Conservation (phyloP, 257 asterid species). For the Anisodus tanguticus region DNA sequence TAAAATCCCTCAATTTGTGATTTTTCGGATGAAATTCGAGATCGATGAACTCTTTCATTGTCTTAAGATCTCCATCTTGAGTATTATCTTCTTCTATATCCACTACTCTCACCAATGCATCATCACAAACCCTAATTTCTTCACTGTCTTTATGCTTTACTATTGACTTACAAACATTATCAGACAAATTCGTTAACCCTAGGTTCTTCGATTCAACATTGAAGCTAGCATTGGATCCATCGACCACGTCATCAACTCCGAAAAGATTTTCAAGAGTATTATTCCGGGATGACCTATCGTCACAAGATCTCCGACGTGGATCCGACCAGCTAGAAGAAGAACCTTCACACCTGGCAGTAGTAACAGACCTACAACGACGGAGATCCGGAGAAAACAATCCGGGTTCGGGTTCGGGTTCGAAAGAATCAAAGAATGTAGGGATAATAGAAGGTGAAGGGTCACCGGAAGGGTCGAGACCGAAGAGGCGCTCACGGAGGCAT, state of each 20-base stretch:
- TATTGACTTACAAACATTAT: constrained; percentile 47
- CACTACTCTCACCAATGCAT: constrained; percentile 36
- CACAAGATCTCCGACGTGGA: constrained; percentile 89
- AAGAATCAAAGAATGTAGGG: neutral
- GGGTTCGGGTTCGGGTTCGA: neutral
- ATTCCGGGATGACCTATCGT: constrained; percentile 56
- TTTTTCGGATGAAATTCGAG: constrained; percentile 63
- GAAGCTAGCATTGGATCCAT: constrained; percentile 50
- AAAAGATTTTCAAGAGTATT: constrained; percentile 65
- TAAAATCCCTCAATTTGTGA: constrained; percentile 65
- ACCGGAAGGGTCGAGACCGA: constrained; percentile 60
- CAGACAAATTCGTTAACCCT: constrained; percentile 51
- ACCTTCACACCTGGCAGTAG: constrained; percentile 51
- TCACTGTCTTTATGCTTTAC: constrained; percentile 30
- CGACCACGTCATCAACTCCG: constrained; percentile 58
- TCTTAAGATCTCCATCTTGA: constrained; percentile 71
- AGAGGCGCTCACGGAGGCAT: constrained; percentile 93
- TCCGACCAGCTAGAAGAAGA: constrained; percentile 39
- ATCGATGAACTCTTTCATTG: constrained; percentile 94
- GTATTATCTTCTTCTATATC: constrained; percentile 42
- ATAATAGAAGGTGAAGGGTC: constrained; percentile 30
- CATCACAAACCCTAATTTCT: constrained; percentile 45
- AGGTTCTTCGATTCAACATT: constrained; percentile 77
- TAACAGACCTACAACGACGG: constrained; percentile 81
- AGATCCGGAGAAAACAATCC: constrained; percentile 52